Base-by-base conservation (phyloP, 192 early-diverging fungal genomes). In the Polychytrium aggregatum region DNA sequence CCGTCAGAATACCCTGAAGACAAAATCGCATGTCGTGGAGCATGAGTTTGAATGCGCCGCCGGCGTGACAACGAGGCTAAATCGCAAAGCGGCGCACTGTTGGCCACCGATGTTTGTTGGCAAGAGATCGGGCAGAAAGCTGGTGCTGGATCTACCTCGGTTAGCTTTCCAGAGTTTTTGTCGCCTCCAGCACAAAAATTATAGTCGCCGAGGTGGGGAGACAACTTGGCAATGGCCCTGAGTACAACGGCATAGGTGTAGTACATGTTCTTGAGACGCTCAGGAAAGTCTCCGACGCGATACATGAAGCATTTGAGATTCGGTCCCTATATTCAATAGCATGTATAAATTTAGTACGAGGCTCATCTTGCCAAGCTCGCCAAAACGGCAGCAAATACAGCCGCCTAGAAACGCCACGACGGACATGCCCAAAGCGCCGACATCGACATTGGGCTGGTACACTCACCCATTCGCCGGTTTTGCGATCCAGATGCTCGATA, bases 191-290 rank as follows among this genome's bases (percentile, higher is more conserved):
- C 85, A 37, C 82, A 82, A 56, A 86, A 94, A 27, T 76, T 70
- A 49, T 88, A 87, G 28, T 72, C 65, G 5, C 60, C 62, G 16
- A 97, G 53, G 60, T 86, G 95, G 16, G 77, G 77, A 10, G 59
- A 22, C 38, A 95, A 70, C 64, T 97, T 97, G 26, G 83, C 67
- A 20, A 97, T 68, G 0, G 96, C 85, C 11, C 94, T 74, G 4
- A 90, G 59, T 7, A 95, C 64, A 3, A 99, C 69, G 1, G 81
- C 85, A 64, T 90, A 94, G 40, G 83, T 83, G 64, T 97, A 96
- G 64, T 97, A 97, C 31, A 94, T 78, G 71, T 97, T 99, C 55
- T 95, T 76, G 53, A 99, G 58, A 17, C 94, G 79, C 42, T 96
- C 91, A 3, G 91, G 92, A 62, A 86, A 82, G 38, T 75, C 64